phyloP scores from a whole-genome alignment of 1,139 yeast species.

The Suhomyces wounanorum region DNA sequence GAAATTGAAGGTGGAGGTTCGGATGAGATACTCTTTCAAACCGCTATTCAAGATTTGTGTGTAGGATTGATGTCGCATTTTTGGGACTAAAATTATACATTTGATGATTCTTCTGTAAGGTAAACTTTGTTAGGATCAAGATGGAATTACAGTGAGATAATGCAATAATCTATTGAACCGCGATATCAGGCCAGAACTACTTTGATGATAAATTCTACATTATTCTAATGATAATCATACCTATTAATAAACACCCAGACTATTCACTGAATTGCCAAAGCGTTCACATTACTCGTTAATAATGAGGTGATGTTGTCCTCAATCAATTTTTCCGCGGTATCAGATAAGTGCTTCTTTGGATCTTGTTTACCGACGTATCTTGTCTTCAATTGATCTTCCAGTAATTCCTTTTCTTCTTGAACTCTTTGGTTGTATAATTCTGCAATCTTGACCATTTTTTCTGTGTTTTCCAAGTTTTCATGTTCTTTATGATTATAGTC shows the following conservation, averaged over 20 bases:
- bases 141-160: background rate
- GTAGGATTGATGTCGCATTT: no score
- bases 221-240: background rate
- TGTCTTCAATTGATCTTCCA: constrained; percentile 87
- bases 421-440: constrained; percentile 88
- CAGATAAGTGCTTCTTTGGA: constrained; percentile 95
- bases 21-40: no score
- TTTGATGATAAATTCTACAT: background rate
- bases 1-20: no score
- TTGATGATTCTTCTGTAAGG: background rate
- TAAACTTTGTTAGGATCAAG: background rate
- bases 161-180: background rate
- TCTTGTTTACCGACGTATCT: constrained; percentile 98
- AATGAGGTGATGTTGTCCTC: constrained; percentile 90
- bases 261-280: constrained; percentile 68
- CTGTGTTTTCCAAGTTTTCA: constrained; percentile 70
- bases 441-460: constrained; percentile 86
- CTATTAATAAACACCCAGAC: background rate
- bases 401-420: constrained; percentile 86
- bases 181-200: background rate
- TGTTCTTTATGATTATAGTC: constrained; percentile 82
- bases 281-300: constrained; percentile 85
- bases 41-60: no score
- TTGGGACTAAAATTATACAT: no score
- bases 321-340: constrained; percentile 79